Evolutionary conservation across 1,139 yeast genomes (phyloP).

Genomic region (Kazachstania sp.): DNA sequence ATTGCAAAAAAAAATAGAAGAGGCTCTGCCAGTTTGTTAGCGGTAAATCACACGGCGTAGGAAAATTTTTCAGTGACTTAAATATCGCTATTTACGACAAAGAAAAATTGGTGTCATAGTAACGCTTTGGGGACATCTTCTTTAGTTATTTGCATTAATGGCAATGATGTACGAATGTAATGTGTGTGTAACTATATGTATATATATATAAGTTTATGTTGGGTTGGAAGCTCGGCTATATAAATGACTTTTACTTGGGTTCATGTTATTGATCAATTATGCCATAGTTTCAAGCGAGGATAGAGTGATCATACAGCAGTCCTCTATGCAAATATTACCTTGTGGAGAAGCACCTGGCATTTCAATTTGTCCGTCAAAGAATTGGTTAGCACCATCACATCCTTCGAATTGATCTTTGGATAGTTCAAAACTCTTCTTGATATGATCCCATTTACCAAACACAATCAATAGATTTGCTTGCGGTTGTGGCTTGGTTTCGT

Average conservation of each 20-base stretch:
- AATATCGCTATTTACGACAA: no score
- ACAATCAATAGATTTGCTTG: slow-evolving; percentile 28
- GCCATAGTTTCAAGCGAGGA: slow-evolving; percentile 26
- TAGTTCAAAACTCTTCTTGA: slow-evolving; percentile 42
- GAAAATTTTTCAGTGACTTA: no score
- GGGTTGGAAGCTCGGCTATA: no score
- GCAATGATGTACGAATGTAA: no score
- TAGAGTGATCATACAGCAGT: slow-evolving; percentile 56
- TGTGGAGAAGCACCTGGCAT: slow-evolving; percentile 48
- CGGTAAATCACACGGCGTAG: no score
- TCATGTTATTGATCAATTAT: background rate
- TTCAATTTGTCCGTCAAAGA: slow-evolving; percentile 58
- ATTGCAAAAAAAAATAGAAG: no score
- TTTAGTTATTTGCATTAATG: no score
- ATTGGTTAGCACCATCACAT: slow-evolving; percentile 45
- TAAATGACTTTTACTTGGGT: background rate
- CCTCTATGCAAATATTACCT: slow-evolving; percentile 45
- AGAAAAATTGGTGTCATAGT: no score
- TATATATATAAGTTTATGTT: no score
- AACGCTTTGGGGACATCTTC: no score
- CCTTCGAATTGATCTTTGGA: slow-evolving; percentile 43
- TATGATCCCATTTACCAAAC: slow-evolving; percentile 55
- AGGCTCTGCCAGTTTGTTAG: no score
- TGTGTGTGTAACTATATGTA: no score
- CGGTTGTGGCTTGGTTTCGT: background rate